phyloP scores from a whole-genome alignment of 208 protist species.

The Trypanosoma vivax region DNA sequence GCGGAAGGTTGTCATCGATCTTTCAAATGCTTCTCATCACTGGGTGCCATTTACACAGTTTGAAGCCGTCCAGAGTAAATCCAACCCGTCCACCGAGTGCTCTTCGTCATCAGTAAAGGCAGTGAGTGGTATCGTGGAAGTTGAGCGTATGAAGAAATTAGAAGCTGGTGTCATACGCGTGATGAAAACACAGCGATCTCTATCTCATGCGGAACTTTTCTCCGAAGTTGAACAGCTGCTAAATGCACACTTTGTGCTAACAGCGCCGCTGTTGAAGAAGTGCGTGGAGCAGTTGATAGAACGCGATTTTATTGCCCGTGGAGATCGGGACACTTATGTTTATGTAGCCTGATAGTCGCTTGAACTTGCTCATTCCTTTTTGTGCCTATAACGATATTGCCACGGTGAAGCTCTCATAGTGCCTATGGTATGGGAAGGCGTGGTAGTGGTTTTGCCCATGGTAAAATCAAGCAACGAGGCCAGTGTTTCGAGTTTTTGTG shows the following conservation, averaged over 20 bases:
- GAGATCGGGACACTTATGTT: conserved; percentile 28
- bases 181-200: conserved; percentile 35
- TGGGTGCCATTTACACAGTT: conserved; percentile 19
- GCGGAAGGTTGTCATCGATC: conserved; percentile 41
- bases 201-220: conserved; percentile 38
- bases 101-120: no score
- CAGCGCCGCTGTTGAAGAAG: conserved; percentile 37
- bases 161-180: conserved; percentile 48
- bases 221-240: conserved; percentile 20
- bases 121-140: conserved; percentile 1
- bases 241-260: conserved; percentile 22
- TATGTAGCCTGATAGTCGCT: conserved; percentile 43
- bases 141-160: conserved; percentile 32
- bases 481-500: no score
- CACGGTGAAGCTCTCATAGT: no score
- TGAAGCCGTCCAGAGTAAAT: conserved; percentile 4
- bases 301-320: conserved; percentile 50
- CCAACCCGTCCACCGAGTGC: conserved; percentile 6
- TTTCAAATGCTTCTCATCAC: conserved; percentile 30
- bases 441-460: no score
- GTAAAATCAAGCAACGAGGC: no score
- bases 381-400: no score
- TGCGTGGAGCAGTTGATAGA: conserved; percentile 44
- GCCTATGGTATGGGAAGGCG: no score
- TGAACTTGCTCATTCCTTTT: no score